Percentiles rank a stretch among this genome's conserved stretches.
These are phyloP conservation scores for Microcyclospora pomicola DNA, from an alignment of 2,329 filamentous ascomycete species.

Conservation along the genomic window DNA sequence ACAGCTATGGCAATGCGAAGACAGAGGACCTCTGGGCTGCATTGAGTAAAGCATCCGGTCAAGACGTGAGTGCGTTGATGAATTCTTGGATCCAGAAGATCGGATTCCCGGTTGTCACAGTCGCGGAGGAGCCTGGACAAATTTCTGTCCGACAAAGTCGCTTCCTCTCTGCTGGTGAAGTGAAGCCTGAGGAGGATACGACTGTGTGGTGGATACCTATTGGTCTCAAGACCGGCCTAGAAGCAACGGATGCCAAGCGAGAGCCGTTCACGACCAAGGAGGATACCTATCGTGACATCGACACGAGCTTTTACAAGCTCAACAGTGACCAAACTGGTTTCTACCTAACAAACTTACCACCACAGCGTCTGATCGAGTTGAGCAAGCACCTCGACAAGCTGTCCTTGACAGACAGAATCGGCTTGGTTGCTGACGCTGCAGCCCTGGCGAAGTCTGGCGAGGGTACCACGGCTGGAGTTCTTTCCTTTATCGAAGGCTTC, in stretches of 20 bases:
- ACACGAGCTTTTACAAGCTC: conserved; percentile 79
- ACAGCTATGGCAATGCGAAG: conserved; percentile 80
- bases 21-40: conserved; percentile 86
- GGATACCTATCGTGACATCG: conserved; percentile 59
- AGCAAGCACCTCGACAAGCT: conserved; percentile 63
- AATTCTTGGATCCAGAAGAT: conserved; percentile 90
- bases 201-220: conserved; percentile 95
- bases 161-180: conserved; percentile 84
- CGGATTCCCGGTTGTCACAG: conserved; percentile 79
- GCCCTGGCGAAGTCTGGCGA: conserved; percentile 81
- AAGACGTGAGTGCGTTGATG: conserved; percentile 81
- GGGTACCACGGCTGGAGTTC: conserved; percentile 63
- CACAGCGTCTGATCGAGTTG: conserved; percentile 67
- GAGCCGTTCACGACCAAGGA: conserved; percentile 62
- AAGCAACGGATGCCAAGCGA: conserved; percentile 47
- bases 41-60: conserved; percentile 71
- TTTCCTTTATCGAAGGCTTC: conserved; percentile 79
- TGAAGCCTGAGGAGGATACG: conserved; percentile 77
- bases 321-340: conserved; percentile 82
- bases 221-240: conserved; percentile 61
- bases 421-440: conserved; percentile 76
- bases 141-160: conserved; percentile 73
- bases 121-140: conserved; percentile 70
- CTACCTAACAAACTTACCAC: conserved; percentile 87
- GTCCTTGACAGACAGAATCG: conserved; percentile 79